phyloP scores from a whole-genome alignment of 2,329 filamentous ascomycete species.

The Fusarium sp. region DNA sequence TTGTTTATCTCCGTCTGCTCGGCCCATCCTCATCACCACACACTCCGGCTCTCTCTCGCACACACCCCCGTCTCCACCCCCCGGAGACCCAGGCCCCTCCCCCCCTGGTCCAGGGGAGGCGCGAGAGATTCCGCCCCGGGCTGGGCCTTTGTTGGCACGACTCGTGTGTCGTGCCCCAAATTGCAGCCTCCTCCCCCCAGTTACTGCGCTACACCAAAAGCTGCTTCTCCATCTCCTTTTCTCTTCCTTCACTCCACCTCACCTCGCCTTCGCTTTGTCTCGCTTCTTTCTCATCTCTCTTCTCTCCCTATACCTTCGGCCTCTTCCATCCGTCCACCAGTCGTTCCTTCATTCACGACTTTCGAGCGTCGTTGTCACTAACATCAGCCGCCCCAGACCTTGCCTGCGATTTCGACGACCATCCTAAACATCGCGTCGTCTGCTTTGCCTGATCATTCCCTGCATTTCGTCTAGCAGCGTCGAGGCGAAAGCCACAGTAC shows the following conservation, averaged over 20 bases:
- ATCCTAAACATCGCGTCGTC: conserved; percentile 40
- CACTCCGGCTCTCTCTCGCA: conserved; percentile 14
- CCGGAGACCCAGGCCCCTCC: conserved; percentile 37
- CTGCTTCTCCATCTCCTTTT: conserved; percentile 51
- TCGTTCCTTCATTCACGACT: conserved; percentile 42
- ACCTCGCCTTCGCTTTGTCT: conserved; percentile 45
- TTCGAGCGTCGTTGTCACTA: conserved; percentile 38
- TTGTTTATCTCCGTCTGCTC: conserved; percentile 20
- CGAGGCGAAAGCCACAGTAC: conserved; percentile 47
- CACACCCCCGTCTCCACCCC: conserved; percentile 40
- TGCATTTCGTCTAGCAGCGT: conserved; percentile 27
- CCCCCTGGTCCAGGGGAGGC: conserved; percentile 51
- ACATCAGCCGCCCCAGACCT: conserved; percentile 36
- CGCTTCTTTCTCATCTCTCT: conserved; percentile 44
- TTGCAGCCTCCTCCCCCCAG: conserved; percentile 50
- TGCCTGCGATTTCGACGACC: conserved; percentile 38
- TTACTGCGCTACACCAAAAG: conserved; percentile 49
- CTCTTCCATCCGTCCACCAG: conserved; percentile 32
- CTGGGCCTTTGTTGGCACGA: conserved; percentile 51
- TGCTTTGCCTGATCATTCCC: conserved; percentile 23
- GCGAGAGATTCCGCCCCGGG: conserved; percentile 51
- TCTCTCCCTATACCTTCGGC: conserved; percentile 43
- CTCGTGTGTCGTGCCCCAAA: conserved; percentile 52
- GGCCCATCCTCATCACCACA: conserved; percentile 28
- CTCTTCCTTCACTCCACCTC: conserved; percentile 50